Evolutionary conservation across 2,329 filamentous ascomycete species (phyloP), one percentile per base, ranked within the genome.

Genomic region (Myriangium duriaei): DNA sequence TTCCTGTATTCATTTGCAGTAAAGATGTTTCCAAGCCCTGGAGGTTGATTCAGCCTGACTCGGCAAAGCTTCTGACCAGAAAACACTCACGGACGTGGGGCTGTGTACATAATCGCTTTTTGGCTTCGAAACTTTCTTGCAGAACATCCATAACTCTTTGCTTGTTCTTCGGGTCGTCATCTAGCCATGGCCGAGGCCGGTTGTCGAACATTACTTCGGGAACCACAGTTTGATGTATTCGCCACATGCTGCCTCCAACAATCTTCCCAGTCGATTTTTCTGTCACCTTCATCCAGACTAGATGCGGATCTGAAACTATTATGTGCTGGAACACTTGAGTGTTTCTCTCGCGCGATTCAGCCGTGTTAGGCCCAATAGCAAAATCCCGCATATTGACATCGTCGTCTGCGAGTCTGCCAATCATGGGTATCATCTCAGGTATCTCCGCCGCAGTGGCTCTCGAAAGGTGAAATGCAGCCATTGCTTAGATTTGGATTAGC

Each of bases 1-100:
- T 52, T 48, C 31, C 61, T 55, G 30, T 54, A 56, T 1, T 52
- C 49, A 1, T 60, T 60, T 18, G 53, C 46, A 2, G 55, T 59
- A 39, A 55, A 52, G 32, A 58, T 44, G 3, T 55, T 54, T 14
- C 58, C 49, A 2, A 61, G 50, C 16, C 56, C 58, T 57, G n/a
- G 16, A 6, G 12, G 11, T 15, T n/a, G 3, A 2, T 9, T 38
- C 14, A 37, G 11, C 13, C 16, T 11, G 4, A 12, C n/a, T 11
- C 30, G 11, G 11, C 12, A 11, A 15, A 10, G 30, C 21, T 2
- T 12, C 5, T 7, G 9, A 5, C 4, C 3, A n/a, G 14, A 14
- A 17, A 11, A 12, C 18, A 43, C 46, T 30, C 30, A 49, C 45
- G 40, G 30, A 47, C 40, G 40, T 46, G 44, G 14, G 42, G 43